Base-by-base conservation (phyloP, 139 green algal species). In the Dunaliella primolecta region DNA sequence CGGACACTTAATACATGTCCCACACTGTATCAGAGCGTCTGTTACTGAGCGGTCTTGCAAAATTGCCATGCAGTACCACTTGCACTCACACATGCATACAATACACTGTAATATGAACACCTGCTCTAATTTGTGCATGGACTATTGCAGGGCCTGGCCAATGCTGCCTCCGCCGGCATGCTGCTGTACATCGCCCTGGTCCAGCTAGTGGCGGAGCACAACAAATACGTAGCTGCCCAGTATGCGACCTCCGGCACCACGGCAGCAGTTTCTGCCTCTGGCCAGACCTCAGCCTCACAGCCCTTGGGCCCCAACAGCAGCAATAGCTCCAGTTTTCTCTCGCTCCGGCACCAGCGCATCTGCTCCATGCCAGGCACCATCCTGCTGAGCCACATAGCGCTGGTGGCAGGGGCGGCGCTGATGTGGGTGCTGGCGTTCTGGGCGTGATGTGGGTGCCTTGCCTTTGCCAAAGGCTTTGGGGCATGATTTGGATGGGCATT, bases 151-250 rank as follows among this genome's bases (percentile, higher is more conserved):
- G 85, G 85, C 36, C 31, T 77, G 1, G 76, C 86, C 81, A 89
- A 89, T 64, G 85, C 75, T 33, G 81, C 86, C 25, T 86, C 81
- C 25, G 85, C 75, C 31, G 85, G 85, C 81, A 89, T 89, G 85
- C 81, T 89, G 72, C 82, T 89, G 15, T 89, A 89, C 81, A 86
- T 90, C 75, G 80, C 75, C 7, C 87, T 90, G 37, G 87, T 90
- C 36, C 83, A 84, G 72, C 56, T 88, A 2, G 30, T 81, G 7
- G 84, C 36, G 2, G 78, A 84, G 70, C 78, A 84, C 71, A 78
- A 84, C 29, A 74, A 36, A 20, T 56, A 56, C 80, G 21, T 33
- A 23, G 56, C 30, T 2, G 2, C 2, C 2, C 75, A 30, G 30
- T 38, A 30, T 80, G 27, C 30, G n/a, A 80, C 75, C 30, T 15